Percentiles rank a stretch among this genome's conserved stretches.
Evolutionary conservation across 768 basidiomycete genomes (phyloP).

Genomic region (Tricholomella constricta): DNA sequence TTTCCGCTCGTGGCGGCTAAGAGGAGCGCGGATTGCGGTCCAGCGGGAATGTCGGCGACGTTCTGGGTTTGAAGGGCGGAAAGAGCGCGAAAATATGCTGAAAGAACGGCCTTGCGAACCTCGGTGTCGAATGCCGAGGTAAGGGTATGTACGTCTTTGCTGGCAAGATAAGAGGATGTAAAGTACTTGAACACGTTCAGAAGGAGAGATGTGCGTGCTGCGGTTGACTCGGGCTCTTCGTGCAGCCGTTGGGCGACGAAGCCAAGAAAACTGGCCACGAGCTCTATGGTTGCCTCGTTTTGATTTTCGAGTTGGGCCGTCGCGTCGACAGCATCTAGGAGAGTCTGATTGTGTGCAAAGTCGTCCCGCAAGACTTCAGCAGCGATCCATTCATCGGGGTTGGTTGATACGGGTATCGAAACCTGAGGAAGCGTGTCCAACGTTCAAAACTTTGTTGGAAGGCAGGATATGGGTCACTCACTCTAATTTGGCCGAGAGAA

Average conservation of each 20-base stretch:
- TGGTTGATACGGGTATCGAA: constrained; percentile 85
- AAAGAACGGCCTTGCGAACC: constrained; percentile 72
- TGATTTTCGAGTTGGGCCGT: constrained; percentile 53
- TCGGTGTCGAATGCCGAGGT: constrained; percentile 74
- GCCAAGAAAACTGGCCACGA: constrained; percentile 81
- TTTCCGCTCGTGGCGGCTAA: constrained; percentile 59
- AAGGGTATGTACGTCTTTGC: constrained; percentile 81
- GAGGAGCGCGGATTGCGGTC: constrained; percentile 70
- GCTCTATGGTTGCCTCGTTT: constrained; percentile 70
- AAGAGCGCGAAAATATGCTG: constrained; percentile 79
- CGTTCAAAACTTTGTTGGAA: constrained; percentile 1
- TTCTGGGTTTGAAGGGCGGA: constrained; percentile 64
- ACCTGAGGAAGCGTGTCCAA: constrained; percentile 46
- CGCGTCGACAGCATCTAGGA: constrained; percentile 57
- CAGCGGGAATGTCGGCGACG: constrained; percentile 54
- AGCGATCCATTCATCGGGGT: constrained; percentile 83
- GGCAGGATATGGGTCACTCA: constrained; percentile 31
- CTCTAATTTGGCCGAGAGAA: constrained; percentile 52
- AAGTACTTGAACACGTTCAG: constrained; percentile 78
- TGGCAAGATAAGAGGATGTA: constrained; percentile 68
- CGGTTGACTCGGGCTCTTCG: constrained; percentile 51
- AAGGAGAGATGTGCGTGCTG: constrained; percentile 66
- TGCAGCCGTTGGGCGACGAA: constrained; percentile 69
- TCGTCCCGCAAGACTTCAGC: constrained; percentile 92
- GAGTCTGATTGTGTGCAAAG: constrained; percentile 68